A percentile compares a stretch with the other conserved stretches of the same genome.
These are phyloP conservation scores for Talaromyces sp. DNA, from an alignment of 2,329 filamentous ascomycete genomes.

Conservation along the genomic window DNA sequence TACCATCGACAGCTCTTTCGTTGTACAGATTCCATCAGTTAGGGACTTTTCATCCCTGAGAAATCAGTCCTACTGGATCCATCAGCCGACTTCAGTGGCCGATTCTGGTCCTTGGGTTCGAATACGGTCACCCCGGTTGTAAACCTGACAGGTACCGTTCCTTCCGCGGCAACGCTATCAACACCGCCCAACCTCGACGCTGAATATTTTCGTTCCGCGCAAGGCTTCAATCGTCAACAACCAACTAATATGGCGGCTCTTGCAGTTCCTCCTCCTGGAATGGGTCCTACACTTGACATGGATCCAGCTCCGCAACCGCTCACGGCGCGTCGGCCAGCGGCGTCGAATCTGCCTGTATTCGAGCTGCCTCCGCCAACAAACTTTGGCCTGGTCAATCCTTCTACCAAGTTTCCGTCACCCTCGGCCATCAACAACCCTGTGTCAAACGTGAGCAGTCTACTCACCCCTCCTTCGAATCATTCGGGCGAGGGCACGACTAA, in stretches of 20 bases:
- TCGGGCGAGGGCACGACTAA: slow-evolving; percentile 38
- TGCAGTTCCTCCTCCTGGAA: slow-evolving; percentile 55
- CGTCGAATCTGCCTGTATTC: slow-evolving; percentile 63
- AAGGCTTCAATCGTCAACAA: slow-evolving; percentile 33
- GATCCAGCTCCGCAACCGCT: slow-evolving; percentile 58
- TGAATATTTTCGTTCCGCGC: slow-evolving; percentile 35
- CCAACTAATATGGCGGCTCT: slow-evolving; percentile 58
- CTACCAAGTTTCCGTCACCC: slow-evolving; percentile 47
- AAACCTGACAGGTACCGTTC: slow-evolving; percentile 24
- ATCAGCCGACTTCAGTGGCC: slow-evolving; percentile 43
- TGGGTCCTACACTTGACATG: slow-evolving; percentile 60
- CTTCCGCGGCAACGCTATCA: slow-evolving; percentile 13
- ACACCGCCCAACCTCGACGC: slow-evolving; percentile 36
- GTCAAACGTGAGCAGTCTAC: slow-evolving; percentile 55
- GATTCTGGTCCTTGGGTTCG: slow-evolving; percentile 43
- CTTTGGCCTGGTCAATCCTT: slow-evolving; percentile 41
- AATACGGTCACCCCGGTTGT: slow-evolving; percentile 26
- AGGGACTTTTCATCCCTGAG: slow-evolving; percentile 18
- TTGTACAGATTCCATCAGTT: slow-evolving; percentile 21
- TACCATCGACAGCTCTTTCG: slow-evolving; percentile 3
- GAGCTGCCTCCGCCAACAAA: slow-evolving; percentile 59
- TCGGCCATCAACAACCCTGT: slow-evolving; percentile 42
- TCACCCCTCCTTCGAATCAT: slow-evolving; percentile 59
- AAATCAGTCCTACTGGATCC: slow-evolving; percentile 44
- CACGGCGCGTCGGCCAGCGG: slow-evolving; percentile 64